Conservation (phyloP, 768 basidiomycete species). For the Pleurotus eryngii region DNA sequence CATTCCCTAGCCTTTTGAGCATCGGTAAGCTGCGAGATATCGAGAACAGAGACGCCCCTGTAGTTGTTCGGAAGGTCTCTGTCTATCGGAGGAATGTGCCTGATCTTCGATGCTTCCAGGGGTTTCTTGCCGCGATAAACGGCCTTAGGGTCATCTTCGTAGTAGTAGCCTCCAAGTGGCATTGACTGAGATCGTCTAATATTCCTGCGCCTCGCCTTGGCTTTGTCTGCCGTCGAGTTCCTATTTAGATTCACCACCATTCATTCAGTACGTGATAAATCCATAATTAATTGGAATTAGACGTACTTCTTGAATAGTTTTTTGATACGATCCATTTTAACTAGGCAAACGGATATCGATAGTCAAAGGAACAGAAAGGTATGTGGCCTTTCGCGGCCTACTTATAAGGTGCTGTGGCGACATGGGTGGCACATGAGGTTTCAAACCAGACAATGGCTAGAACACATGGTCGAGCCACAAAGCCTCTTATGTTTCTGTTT, state of each 20-base stretch:
- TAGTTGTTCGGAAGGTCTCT: background rate
- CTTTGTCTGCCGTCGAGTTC: background rate
- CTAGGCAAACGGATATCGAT: too few relatives aligned
- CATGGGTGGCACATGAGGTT: too few relatives aligned
- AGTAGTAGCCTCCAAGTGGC: background rate
- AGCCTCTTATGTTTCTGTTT: too few relatives aligned
- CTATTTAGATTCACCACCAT: background rate
- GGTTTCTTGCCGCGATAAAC: slow-evolving; percentile 4
- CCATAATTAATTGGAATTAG: background rate
- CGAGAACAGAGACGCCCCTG: background rate
- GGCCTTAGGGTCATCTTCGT: slow-evolving; percentile 1
- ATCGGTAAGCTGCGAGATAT: background rate
- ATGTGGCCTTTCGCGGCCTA: too few relatives aligned
- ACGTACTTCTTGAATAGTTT: slow-evolving; percentile 7
- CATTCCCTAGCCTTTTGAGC: background rate
- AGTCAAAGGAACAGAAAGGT: too few relatives aligned
- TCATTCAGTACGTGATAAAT: background rate
- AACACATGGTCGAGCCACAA: too few relatives aligned
- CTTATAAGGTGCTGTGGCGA: too few relatives aligned
- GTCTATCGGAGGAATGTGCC: background rate
- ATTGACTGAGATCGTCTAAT: slow-evolving; percentile 1
- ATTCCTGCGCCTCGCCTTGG: background rate
- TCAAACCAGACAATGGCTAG: too few relatives aligned
- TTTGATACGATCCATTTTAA: background rate
- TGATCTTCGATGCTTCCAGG: background rate